phyloP scores from a whole-genome alignment of 768 basidiomycete genomes.

The Kwoniella botswanensis region DNA sequence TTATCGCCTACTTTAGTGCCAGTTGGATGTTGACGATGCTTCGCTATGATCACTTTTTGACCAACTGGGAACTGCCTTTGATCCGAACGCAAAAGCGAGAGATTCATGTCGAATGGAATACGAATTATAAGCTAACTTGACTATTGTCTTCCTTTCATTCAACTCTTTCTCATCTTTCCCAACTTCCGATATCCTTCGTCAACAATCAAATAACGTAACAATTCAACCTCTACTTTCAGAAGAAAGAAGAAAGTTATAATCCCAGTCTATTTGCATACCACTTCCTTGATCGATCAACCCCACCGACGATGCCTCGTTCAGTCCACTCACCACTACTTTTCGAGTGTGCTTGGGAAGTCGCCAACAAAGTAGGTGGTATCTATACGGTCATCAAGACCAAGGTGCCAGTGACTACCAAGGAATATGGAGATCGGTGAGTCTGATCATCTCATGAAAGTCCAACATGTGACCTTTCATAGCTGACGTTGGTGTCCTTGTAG shows the following conservation, averaged over 20 bases:
- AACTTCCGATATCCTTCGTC: neutral
- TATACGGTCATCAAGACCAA: slow-evolving; percentile 99
- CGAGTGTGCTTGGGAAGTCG: slow-evolving; percentile 97
- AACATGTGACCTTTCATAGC: slow-evolving; percentile 46
- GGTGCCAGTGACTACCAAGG: slow-evolving; percentile 94
- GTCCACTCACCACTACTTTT: slow-evolving; percentile 77
- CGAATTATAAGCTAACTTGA: neutral
- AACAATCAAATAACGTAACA: too few relatives aligned
- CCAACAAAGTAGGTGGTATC: slow-evolving; percentile 98
- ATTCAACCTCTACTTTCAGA: neutral
- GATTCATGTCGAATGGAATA: neutral
- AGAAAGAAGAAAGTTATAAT: neutral
- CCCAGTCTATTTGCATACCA: too few relatives aligned
- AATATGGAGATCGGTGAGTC: slow-evolving; percentile 67
- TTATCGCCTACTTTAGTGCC: neutral
- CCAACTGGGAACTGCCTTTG: neutral
- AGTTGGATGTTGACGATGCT: neutral
- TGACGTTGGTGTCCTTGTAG: slow-evolving; percentile 58
- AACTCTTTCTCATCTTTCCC: neutral
- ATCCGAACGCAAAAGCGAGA: neutral
- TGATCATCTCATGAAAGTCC: neutral
- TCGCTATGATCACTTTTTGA: neutral
- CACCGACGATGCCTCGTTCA: slow-evolving; percentile 37
- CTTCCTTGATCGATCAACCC: neutral
- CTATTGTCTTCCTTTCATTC: neutral